Conservation (phyloP, 768 basidiomycete genomes). For the Termitomyces sp. region DNA sequence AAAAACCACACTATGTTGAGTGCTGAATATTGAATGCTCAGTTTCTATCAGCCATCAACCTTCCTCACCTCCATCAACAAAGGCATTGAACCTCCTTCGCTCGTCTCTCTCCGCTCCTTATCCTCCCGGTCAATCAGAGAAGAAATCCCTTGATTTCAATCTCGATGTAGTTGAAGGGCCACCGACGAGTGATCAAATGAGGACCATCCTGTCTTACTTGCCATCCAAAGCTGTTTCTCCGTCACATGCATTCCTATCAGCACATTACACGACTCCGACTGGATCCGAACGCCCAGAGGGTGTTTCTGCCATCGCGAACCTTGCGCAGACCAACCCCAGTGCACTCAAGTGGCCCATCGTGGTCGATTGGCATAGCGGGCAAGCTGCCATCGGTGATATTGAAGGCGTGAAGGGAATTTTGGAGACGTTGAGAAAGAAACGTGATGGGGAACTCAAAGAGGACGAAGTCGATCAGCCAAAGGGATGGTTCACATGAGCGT, state of each 20-base stretch:
- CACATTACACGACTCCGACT: conserved; percentile 47
- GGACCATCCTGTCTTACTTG: conserved; percentile 60
- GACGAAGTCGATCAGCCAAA: conserved; percentile 41
- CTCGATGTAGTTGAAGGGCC: conserved; percentile 65
- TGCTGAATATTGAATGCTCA: neutral
- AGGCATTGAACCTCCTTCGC: conserved; percentile 55
- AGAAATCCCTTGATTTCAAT: conserved; percentile 58
- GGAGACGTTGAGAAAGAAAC: conserved; percentile 55
- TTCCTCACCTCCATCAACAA: conserved; percentile 56
- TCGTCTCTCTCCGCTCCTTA: conserved; percentile 56
- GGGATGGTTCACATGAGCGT: conserved; percentile 54
- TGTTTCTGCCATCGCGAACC: conserved; percentile 37
- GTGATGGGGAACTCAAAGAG: conserved; percentile 57
- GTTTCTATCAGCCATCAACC: conserved; percentile 53
- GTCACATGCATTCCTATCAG: conserved; percentile 47
- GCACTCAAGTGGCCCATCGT: conserved; percentile 77
- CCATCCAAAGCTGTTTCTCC: conserved; percentile 33
- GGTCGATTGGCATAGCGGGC: conserved; percentile 69
- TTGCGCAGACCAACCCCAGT: conserved; percentile 50
- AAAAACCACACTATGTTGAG: too few relatives aligned
- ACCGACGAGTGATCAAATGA: conserved; percentile 65
- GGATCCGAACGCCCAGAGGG: conserved; percentile 33
- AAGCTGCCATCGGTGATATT: conserved; percentile 58
- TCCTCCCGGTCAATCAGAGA: conserved; percentile 41
- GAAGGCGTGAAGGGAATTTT: conserved; percentile 66